Evolutionary conservation across 148 eudicot genomes (phyloP), one percentile per base, ranked within the genome.

Genomic region (Gaultheria prostrata): DNA sequence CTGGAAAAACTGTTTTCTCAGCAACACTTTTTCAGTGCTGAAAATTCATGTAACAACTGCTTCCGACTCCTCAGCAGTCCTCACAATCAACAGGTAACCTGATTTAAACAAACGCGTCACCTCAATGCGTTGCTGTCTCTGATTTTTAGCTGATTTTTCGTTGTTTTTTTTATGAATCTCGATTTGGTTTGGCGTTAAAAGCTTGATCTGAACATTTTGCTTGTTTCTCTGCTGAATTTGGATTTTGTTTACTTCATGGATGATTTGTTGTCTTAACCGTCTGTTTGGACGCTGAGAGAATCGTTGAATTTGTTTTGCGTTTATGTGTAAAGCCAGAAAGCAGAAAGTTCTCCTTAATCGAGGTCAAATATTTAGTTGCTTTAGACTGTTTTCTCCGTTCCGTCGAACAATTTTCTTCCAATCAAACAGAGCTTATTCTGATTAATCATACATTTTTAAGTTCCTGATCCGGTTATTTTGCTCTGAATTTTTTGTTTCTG

Each of bases 261-360:
- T 46, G 13, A 9, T 45, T 20, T 50, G 4, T 28, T n/a, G 51
- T 15, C 0, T 20, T 24, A 13, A 48, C 7, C 59, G 20, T 49
- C 59, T 8, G 39, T 54, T 54, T 78, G 81, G 69, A 32, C 17
- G 81, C 81, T 33, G 69, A 53, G 65, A 78, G 54, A 53, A 78
- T 78, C 13, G n/a, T 33, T 30, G 67, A 65, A 54, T 78, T 2
- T 50, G 63, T 21, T 53, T 24, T 30, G 30, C 8, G 63, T 28
- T 28, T 15, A 39, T 57, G 56, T 54, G 4, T 56, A 17, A 35
- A 24, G 69, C 69, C 26, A 76, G 79, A 76, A 49, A 46, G 10
- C 28, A 50, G 39, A 51, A 50, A 51, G 45, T 24, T 51, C 43
- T 13, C 24, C 80, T 30, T 45, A 15, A 51, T 39, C 1, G 30